Evolutionary conservation across 228 moss, liverwort and hornwort species (phyloP).

Genomic region (Sphagnum magellanicum): DNA sequence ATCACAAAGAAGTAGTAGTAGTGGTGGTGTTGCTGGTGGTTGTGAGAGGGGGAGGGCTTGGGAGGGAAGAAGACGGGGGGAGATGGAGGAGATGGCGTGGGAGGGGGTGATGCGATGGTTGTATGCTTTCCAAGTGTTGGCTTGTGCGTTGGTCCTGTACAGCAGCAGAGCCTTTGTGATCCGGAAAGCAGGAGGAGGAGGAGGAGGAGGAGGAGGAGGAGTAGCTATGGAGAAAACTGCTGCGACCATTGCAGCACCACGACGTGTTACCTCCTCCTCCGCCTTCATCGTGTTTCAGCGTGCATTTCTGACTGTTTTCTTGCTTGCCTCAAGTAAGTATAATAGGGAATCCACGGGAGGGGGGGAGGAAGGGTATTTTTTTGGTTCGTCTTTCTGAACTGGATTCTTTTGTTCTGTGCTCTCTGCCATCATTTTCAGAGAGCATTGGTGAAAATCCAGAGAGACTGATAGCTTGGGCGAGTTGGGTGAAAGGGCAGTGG

Average conservation of each 20-base stretch:
- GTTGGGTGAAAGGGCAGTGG: slow-evolving; percentile 40
- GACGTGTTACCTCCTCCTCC: slow-evolving; percentile 21
- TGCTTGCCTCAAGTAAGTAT: slow-evolving; percentile 54
- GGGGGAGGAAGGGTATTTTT: neutral
- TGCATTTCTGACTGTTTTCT: slow-evolving; percentile 47
- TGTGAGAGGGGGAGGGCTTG: too few species aligned
- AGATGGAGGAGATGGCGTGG: slow-evolving; percentile 57
- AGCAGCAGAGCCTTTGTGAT: slow-evolving; percentile 8
- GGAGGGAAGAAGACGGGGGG: neutral
- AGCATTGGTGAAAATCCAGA: neutral
- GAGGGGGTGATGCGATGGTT: slow-evolving; percentile 60
- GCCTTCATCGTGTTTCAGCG: slow-evolving; percentile 71
- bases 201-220: slow-evolving; percentile 9
- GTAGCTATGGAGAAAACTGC: slow-evolving; percentile 27
- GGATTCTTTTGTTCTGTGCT: neutral
- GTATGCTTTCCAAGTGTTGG: slow-evolving; percentile 55
- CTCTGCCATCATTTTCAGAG: neutral
- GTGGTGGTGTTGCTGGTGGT: too few species aligned
- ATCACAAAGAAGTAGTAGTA: too few species aligned
- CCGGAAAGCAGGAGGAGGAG: too few species aligned
- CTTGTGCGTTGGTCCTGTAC: slow-evolving; percentile 52
- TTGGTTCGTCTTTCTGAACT: neutral
- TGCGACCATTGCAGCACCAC: neutral
- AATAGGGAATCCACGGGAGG: neutral
- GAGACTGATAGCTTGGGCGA: neutral